Conservation (phyloP, 139 green algal species). For the Picochlorum sp. region DNA sequence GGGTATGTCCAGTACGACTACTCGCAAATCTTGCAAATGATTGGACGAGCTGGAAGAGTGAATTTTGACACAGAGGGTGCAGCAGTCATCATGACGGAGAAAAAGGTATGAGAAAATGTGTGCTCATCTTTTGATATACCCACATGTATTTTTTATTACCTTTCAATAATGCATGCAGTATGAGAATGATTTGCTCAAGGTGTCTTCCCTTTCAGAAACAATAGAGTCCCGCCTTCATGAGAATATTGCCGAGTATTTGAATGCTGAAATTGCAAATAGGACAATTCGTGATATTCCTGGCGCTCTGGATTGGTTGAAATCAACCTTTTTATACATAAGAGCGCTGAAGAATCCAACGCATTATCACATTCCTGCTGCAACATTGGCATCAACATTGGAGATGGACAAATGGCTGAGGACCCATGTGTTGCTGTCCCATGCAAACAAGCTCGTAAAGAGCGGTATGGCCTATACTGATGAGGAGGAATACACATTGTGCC, state of each 20-base stretch:
- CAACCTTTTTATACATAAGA: slow-evolving; percentile 73
- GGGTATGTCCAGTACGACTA: slow-evolving; percentile 86
- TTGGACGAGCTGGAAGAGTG: slow-evolving; percentile 75
- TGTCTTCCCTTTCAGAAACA: slow-evolving; percentile 22
- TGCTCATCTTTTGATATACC: not conserved
- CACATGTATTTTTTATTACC: not conserved
- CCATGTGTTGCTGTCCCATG: slow-evolving; percentile 41
- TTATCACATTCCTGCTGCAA: slow-evolving; percentile 29
- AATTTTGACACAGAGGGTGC: slow-evolving; percentile 87
- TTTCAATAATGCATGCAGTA: too few species aligned
- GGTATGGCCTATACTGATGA: slow-evolving; percentile 55
- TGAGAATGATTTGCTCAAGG: slow-evolving; percentile 3
- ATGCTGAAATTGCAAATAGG: slow-evolving; percentile 61
- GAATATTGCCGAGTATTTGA: slow-evolving; percentile 66
- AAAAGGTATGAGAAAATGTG: slow-evolving; percentile 4
- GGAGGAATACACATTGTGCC: slow-evolving; percentile 37
- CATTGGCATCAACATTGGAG: too few species aligned
- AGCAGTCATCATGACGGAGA: slow-evolving; percentile 90
- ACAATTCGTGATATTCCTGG: slow-evolving; percentile 55
- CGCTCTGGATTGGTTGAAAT: slow-evolving; percentile 66
- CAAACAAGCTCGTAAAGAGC: slow-evolving; percentile 46
- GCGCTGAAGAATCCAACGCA: slow-evolving; percentile 30
- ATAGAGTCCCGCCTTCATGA: slow-evolving; percentile 55
- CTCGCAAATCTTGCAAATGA: slow-evolving; percentile 67
- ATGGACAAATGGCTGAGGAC: slow-evolving; percentile 7